These are phyloP conservation scores for Ambrosia trifida DNA, from an alignment of 129 eudicot species.

Conservation along the genomic window DNA sequence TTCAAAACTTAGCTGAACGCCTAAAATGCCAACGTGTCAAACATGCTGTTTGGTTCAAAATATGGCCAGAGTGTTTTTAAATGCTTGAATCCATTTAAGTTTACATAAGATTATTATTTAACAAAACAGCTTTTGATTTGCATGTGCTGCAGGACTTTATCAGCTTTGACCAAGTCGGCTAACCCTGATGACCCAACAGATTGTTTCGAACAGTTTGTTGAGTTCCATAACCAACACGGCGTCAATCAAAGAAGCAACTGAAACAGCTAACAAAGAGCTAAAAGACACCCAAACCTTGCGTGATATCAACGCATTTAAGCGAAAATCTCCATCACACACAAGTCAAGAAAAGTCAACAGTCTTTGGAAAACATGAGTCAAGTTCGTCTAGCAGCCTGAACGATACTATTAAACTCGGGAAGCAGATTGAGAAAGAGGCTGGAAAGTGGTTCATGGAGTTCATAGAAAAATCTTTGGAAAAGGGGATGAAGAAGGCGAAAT, in stretches of 20 bases:
- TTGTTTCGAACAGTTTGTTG: constrained; percentile 78
- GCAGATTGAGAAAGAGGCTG: constrained; percentile 83
- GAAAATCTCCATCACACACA: constrained; percentile 52
- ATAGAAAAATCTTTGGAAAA: constrained; percentile 71
- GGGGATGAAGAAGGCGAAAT: constrained; percentile 50
- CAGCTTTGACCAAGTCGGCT: constrained; percentile 72
- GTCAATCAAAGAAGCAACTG: constrained; percentile 78
- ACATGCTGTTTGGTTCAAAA: too few relatives aligned
- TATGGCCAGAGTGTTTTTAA: too few relatives aligned
- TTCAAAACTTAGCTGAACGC: too few relatives aligned
- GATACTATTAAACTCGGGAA: constrained; percentile 70
- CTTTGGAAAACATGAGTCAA: constrained; percentile 61
- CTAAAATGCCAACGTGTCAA: too few relatives aligned
- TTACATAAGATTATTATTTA: too few relatives aligned
- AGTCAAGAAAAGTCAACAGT: constrained; percentile 50
- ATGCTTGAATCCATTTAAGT: too few relatives aligned
- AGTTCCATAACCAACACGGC: constrained; percentile 82
- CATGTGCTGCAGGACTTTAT: constrained; percentile 52
- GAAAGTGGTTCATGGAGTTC: constrained; percentile 93
- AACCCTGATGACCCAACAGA: constrained; percentile 60
- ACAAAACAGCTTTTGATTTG: too few relatives aligned
- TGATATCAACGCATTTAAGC: constrained; percentile 35
- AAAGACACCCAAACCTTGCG: constrained; percentile 31
- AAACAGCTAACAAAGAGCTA: constrained; percentile 37
- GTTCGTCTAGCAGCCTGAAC: constrained; percentile 39